Percentiles rank a stretch among this genome's conserved stretches.
Conservation (phyloP, 2,329 filamentous ascomycete species). For the Aspergillus aculeatus region DNA sequence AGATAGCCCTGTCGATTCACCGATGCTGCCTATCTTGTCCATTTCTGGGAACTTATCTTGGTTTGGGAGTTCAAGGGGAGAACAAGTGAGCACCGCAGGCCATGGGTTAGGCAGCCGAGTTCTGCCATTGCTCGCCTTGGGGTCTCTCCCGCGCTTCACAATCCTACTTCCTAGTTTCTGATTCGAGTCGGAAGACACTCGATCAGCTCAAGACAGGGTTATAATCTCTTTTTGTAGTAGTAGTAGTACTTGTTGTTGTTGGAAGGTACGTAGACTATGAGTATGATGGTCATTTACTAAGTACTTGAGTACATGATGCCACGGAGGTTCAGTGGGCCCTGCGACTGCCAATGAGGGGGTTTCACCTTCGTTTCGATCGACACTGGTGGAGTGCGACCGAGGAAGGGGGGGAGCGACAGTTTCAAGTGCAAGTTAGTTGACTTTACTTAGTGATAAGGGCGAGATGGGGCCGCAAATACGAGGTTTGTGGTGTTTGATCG, state of each 20-base stretch:
- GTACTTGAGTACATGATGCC: neutral
- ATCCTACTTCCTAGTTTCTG: neutral
- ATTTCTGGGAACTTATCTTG: neutral
- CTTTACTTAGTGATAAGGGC: neutral
- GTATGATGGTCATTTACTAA: too few relatives aligned
- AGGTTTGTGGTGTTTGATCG: neutral
- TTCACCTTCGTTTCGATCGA: constrained; percentile 1
- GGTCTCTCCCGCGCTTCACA: neutral
- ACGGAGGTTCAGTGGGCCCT: constrained; percentile 6
- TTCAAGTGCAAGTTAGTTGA: neutral
- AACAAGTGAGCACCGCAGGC: neutral
- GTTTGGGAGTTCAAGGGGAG: neutral
- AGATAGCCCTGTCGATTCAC: neutral
- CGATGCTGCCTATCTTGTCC: neutral
- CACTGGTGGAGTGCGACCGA: constrained; percentile 5
- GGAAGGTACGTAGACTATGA: too few relatives aligned
- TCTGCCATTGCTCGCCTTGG: neutral
- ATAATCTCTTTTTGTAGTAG: neutral
- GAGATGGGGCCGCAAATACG: neutral
- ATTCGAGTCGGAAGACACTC: neutral
- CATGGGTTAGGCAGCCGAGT: neutral
- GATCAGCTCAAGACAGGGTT: neutral
- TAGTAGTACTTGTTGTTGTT: too few relatives aligned
- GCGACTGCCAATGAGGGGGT: constrained; percentile 7
- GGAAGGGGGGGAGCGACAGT: constrained; percentile 2